Evolutionary conservation across 306 rosid species (phyloP), one percentile per base, ranked within the genome.

Genomic region (Lathyrus aphaca): DNA sequence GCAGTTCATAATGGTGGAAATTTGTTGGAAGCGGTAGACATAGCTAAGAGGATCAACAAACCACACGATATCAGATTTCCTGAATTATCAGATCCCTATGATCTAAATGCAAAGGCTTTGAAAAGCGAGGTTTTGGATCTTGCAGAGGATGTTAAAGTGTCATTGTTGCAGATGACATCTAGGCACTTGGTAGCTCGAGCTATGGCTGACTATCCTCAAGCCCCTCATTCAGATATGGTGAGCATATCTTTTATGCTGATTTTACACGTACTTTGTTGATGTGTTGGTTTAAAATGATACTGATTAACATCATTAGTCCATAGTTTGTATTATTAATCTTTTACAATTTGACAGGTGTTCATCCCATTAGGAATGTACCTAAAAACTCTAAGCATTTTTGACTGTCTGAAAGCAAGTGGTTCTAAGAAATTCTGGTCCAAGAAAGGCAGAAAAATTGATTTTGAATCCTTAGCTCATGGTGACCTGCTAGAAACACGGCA

Each of bases 1-100:
- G 86, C 91, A 54, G 73, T 90, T 43, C 84, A 90, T 82, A 93
- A 82, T 66, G 96, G 96, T 40, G 98, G 98, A 49, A 85, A 88
- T 82, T 59, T 88, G 35, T 18, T 16, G 35, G 94, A 93, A 85
- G 96, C 97, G 18, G 60, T 85, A 63, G 71, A 68, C 69, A 88
- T 93, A 80, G 91, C 91, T 32, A 83, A 73, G 84, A 86, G 78
- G 64, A 86, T 90, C 68, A 63, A 72, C 8, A 78, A 79, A 67
- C 77, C 80, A 10, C 86, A 81, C 40, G 90, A 83, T 76, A 66
- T 8, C 18, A 81, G 85, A 70, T 88, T 89, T 82, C 80, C 73
- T 40, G 98, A 93, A 76, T 78, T 93, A 76, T 75, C 63, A 75
- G 91, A 86, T 76, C 82, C 80, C 61, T 77, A 58, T 55, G 21